phyloP scores from a whole-genome alignment of 2,329 filamentous ascomycete genomes.

The Hymenoscyphus repandus region DNA sequence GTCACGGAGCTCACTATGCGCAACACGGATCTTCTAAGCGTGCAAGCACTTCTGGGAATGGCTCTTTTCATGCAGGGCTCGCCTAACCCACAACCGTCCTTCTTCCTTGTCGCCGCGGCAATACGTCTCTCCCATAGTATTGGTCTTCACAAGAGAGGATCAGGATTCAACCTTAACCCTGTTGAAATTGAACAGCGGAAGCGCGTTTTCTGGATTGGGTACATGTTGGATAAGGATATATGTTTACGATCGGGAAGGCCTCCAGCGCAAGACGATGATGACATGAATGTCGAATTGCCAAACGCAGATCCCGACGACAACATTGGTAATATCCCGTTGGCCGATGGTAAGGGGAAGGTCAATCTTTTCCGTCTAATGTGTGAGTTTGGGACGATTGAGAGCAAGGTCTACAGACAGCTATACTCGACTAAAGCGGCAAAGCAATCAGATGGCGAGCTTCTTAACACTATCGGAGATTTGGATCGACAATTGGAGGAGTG shows the following conservation, averaged over 20 bases:
- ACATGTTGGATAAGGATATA: conserved; percentile 69
- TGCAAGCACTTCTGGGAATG: conserved; percentile 92
- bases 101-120: conserved; percentile 84
- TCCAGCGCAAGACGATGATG: conserved; percentile 68
- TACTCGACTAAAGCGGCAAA: conserved; percentile 92
- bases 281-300: conserved; percentile 94
- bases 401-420: conserved; percentile 85
- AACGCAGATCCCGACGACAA: conserved; percentile 87
- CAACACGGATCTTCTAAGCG: conserved; percentile 90
- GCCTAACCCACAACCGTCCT: conserved; percentile 91
- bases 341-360: conserved; percentile 85
- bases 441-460: conserved; percentile 83
- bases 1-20: conserved; percentile 91
- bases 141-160: conserved; percentile 88
- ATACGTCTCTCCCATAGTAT: conserved; percentile 91
- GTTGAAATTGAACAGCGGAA: conserved; percentile 90
- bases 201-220: conserved; percentile 72
- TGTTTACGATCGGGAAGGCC: conserved; percentile 68
- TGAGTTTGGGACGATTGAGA: conserved; percentile 85
- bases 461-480: conserved; percentile 93
- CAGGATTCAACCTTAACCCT: conserved; percentile 86
- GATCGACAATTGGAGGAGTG: conserved; percentile 87
- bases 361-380: conserved; percentile 94
- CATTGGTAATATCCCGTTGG: conserved; percentile 87
- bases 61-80: conserved; percentile 92